Evolutionary conservation across 2,329 filamentous ascomycete genomes (phyloP).

Genomic region (Fusarium duplospermum): DNA sequence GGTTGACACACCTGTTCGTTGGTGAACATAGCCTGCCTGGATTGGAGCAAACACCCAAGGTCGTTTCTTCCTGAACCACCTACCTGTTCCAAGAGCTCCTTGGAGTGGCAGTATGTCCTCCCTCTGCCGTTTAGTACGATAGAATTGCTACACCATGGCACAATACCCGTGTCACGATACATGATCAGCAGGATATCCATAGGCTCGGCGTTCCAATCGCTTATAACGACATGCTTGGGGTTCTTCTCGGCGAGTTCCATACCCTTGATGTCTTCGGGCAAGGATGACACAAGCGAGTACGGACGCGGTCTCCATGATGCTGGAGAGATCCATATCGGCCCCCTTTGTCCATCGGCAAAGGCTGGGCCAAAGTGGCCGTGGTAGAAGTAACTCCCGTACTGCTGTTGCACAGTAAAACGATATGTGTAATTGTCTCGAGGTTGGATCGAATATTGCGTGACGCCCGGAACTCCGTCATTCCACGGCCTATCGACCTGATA

Average conservation of each 20-base stretch:
- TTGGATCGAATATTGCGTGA: conserved; percentile 2
- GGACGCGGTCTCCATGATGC: not conserved
- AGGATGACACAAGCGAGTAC: not conserved
- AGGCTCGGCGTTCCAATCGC: conserved; percentile 1
- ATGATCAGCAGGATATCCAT: not conserved
- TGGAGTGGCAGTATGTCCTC: not conserved
- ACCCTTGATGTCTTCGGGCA: not conserved
- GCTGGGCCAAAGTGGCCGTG: conserved; percentile 1
- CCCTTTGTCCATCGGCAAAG: not conserved
- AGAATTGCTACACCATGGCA: not conserved
- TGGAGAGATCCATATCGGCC: not conserved
- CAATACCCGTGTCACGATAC: conserved; percentile 1
- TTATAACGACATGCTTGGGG: not conserved
- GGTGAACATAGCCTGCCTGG: not conserved
- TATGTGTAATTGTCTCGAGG: conserved; percentile 1
- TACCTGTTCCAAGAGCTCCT: conserved; percentile 5
- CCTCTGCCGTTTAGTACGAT: not conserved
- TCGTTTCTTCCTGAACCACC: not conserved
- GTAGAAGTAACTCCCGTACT: conserved; percentile 4
- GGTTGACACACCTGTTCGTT: not conserved
- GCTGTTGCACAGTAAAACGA: not conserved
- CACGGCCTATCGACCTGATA: not conserved
- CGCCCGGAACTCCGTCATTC: conserved; percentile 4
- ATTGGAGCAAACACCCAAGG: not conserved
- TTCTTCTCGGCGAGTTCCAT: not conserved